A percentile compares a stretch with the other conserved stretches of the same genome.
Evolutionary conservation across 2,329 filamentous ascomycete genomes (phyloP).

Genomic region (Aureobasidium melanogenum): DNA sequence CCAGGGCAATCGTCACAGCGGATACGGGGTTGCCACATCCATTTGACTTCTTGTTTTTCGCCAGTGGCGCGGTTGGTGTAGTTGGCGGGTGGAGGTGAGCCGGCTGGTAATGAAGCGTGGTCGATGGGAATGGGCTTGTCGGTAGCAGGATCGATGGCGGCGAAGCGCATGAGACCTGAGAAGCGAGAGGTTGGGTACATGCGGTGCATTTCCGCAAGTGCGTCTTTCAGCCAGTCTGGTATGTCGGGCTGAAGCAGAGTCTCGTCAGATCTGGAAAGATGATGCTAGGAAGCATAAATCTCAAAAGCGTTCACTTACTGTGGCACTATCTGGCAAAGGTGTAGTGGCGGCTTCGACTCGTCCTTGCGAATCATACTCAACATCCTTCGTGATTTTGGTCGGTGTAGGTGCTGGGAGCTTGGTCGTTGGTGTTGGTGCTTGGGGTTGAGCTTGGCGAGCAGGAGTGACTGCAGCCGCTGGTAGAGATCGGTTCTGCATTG

Average conservation of each 20-base stretch:
- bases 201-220: slow-evolving; percentile 62
- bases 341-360: slow-evolving; percentile 58
- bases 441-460: not conserved
- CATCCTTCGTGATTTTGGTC: slow-evolving; percentile 16
- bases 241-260: slow-evolving; percentile 57
- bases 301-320: slow-evolving; percentile 46
- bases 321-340: slow-evolving; percentile 48
- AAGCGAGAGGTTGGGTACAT: slow-evolving; percentile 74
- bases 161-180: slow-evolving; percentile 86
- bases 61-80: slow-evolving; percentile 38
- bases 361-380: slow-evolving; percentile 36
- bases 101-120: slow-evolving; percentile 28
- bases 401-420: slow-evolving; percentile 21
- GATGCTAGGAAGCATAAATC: too few species aligned
- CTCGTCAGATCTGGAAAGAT: not conserved
- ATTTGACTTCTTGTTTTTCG: slow-evolving; percentile 50
- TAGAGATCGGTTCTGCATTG: slow-evolving; percentile 11
- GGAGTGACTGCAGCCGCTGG: slow-evolving; percentile 6
- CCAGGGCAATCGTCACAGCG: slow-evolving; percentile 86
- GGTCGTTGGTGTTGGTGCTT: not conserved
- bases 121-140: slow-evolving; percentile 52
- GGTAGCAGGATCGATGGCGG: slow-evolving; percentile 64
- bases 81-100: slow-evolving; percentile 42
- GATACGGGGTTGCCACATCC: slow-evolving; percentile 81
- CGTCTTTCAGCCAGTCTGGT: slow-evolving; percentile 72